Evolutionary conservation across 768 basidiomycete genomes (phyloP), one percentile per base, ranked within the genome.

Genomic region (Lactifluus subvellereus): DNA sequence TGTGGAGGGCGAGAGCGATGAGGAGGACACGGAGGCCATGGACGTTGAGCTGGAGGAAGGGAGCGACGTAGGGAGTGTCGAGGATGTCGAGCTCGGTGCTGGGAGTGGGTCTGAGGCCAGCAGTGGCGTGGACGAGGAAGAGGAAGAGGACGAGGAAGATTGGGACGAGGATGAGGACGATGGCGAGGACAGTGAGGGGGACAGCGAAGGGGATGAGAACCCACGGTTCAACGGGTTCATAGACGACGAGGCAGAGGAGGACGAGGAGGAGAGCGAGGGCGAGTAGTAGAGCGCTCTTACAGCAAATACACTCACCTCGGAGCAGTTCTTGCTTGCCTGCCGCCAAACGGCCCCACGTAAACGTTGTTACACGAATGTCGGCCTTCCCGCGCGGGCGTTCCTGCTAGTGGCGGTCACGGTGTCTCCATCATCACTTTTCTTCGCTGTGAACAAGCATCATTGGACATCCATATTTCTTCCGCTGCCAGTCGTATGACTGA

Each of bases 1-100:
- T 68, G 84, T 88, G 30, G 89, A 94, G 74, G 92, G 94, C 1
- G 88, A 92, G 70, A 88, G 87, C 57, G 87, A 84, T 37, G 84
- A 83, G 54, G 84, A 87, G 57, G 83, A 82, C 82, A 82, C 79
- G 33, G 81, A 76, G 51, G 53, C 32, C 6, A 59, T 67, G 67
- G 73, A 74, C 38, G 79, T 81, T 72, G 84, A 84, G 54, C 80
- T 87, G 37, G 84, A 80, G 69, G 76, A 79, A 48, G 85, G 87
- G 68, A 84, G 80, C 43, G 85, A 89, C 40, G 84, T 79, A 38
- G 89, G 86, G 11, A 90, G 90, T 69, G 76, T 92, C 49, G 91
- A 90, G 69, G 88, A 91, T 69, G 80, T 91, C 20, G 89, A 89
- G 68, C 75, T 89, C 14, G 88, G 87, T 62, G 85, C 82, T 1